Evolutionary conservation across 225 moss, liverwort and hornwort species (phyloP).

Genomic region (Physcomitrellopsis africana): DNA sequence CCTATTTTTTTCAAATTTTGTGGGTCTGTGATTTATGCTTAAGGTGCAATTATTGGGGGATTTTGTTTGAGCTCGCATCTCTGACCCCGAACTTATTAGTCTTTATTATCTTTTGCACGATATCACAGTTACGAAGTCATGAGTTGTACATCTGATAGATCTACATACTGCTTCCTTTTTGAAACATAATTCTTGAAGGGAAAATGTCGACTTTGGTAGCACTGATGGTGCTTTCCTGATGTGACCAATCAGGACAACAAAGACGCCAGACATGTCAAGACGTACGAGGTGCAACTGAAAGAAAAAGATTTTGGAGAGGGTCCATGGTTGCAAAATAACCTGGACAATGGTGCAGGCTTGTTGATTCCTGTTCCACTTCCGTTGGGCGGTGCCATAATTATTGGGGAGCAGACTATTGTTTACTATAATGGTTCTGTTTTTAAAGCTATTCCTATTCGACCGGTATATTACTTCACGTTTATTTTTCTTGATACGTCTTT

Average conservation of each 20-base stretch:
- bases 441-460: constrained; percentile 82
- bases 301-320: constrained; percentile 94
- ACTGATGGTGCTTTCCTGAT: not conserved
- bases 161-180: not conserved
- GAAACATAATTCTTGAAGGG: not conserved
- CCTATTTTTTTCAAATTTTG: not conserved
- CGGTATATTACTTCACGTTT: constrained; percentile 46
- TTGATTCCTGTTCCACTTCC: constrained; percentile 86
- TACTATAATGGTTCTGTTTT: constrained; percentile 91
- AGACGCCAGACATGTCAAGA: constrained; percentile 88
- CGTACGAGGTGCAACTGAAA: constrained; percentile 82
- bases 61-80: not conserved
- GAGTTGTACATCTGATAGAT: not conserved
- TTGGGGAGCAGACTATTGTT: constrained; percentile 87
- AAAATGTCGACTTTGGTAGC: not conserved
- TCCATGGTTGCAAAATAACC: constrained; percentile 84
- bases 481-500: constrained; percentile 16
- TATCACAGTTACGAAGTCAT: constrained; percentile 16
- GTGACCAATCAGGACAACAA: constrained; percentile 71
- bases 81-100: not conserved
- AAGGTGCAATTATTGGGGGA: constrained; percentile 7
- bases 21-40: not conserved
- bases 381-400: constrained; percentile 79
- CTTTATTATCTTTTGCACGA: constrained; percentile 20
- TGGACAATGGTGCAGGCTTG: constrained; percentile 85